Percentiles rank a stretch among this genome's conserved stretches.
Evolutionary conservation across 192 early-diverging fungal genomes (phyloP).

Genomic region (Backusella australiensis): DNA sequence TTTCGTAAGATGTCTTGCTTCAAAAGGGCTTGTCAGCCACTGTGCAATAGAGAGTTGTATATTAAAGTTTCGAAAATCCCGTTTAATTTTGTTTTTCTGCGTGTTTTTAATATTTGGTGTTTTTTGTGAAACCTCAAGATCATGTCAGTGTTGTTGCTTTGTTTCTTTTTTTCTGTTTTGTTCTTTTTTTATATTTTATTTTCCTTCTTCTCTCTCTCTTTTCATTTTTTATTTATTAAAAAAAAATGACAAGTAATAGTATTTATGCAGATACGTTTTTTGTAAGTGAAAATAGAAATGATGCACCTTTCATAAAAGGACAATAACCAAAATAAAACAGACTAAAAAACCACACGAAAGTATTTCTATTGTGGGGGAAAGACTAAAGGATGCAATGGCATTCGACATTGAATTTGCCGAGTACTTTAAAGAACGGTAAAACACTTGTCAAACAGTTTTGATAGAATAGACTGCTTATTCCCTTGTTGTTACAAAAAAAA

Average conservation of each 20-base stretch:
- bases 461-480: not conserved
- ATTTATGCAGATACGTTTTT: not conserved
- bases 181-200: too few relatives aligned
- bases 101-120: too few relatives aligned
- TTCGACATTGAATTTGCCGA: conserved; percentile 48
- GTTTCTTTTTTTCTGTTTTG: too few relatives aligned
- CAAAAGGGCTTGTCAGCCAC: too few relatives aligned
- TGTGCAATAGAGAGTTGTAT: too few relatives aligned
- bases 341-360: conserved; percentile 46
- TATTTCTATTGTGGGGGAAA: conserved; percentile 44
- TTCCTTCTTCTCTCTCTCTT: not conserved
- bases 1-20: too few relatives aligned
- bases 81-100: too few relatives aligned
- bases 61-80: too few relatives aligned
- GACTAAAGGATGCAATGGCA: conserved; percentile 38
- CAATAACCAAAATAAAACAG: not conserved
- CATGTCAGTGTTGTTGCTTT: too few relatives aligned
- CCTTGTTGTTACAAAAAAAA: not conserved
- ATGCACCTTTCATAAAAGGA: not conserved
- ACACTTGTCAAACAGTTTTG: not conserved
- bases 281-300: not conserved
- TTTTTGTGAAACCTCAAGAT: too few relatives aligned
- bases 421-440: conserved; percentile 53
- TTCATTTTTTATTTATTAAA: not conserved
- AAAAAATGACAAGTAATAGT: not conserved